Conservation (phyloP, 768 basidiomycete genomes). For the Mycena chlorophos region DNA sequence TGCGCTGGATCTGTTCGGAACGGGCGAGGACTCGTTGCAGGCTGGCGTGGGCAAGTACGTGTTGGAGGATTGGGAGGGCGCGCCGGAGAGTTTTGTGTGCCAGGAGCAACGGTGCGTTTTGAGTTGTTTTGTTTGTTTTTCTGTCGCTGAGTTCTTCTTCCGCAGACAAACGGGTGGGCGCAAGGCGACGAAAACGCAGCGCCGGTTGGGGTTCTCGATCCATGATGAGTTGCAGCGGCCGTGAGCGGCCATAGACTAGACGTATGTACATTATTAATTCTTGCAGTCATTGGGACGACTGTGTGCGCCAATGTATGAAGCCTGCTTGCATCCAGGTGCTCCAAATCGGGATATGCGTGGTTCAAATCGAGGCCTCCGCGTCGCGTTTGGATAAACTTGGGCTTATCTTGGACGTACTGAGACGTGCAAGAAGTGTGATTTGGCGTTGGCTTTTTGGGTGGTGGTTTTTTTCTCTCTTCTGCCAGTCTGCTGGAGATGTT, state of each 20-base stretch:
- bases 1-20: constrained; percentile 90
- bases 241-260: constrained; percentile 11
- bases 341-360: no score
- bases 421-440: no score
- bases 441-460: no score
- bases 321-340: no score
- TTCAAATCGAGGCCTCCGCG: no score
- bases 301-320: no score
- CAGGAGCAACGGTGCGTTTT: constrained; percentile 81
- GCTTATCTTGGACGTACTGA: no score
- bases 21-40: constrained; percentile 55
- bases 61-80: constrained; percentile 92
- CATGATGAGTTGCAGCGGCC: constrained; percentile 60
- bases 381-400: no score
- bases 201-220: constrained; percentile 80
- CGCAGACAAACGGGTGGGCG: constrained; percentile 90
- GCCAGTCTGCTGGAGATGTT: no score
- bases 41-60: constrained; percentile 69
- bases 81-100: constrained; percentile 97
- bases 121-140: constrained; percentile 1
- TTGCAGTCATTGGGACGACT: no score
- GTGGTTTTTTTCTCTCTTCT: no score
- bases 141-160: constrained; percentile 6
- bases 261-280: constrained; percentile 1
- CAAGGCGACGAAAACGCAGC: constrained; percentile 84